phyloP scores from a whole-genome alignment of 2,329 filamentous ascomycete genomes.

The Aspergillus udagawae region DNA sequence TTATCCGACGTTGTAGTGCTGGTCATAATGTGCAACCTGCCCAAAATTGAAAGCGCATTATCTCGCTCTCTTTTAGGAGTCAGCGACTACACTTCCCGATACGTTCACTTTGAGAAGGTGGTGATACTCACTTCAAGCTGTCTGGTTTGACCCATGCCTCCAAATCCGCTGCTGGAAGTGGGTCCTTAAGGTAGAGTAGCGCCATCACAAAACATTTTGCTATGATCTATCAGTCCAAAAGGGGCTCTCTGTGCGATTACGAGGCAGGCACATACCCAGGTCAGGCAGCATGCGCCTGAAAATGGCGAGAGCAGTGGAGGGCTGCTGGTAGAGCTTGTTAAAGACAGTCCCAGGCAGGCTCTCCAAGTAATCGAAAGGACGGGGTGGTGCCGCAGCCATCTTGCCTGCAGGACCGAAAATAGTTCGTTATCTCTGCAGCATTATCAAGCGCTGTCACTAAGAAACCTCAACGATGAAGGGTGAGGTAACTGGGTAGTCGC shows the following conservation, averaged over 20 bases:
- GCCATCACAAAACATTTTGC: constrained; percentile 96
- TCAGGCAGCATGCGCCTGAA: constrained; percentile 96
- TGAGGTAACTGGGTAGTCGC: neutral
- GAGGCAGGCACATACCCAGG: constrained; percentile 57
- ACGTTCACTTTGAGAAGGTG: neutral
- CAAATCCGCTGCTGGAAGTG: constrained; percentile 74
- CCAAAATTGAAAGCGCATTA: constrained; percentile 74
- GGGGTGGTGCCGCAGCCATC: constrained; percentile 55
- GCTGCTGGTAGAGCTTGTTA: constrained; percentile 88
- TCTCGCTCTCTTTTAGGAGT: constrained; percentile 64
- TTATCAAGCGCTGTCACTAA: constrained; percentile 15
- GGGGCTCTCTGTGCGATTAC: constrained; percentile 5
- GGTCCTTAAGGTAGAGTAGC: constrained; percentile 81
- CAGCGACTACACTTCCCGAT: neutral
- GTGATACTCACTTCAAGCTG: constrained; percentile 48
- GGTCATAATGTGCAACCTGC: constrained; percentile 79
- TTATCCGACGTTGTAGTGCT: constrained; percentile 59
- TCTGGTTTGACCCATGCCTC: constrained; percentile 79
- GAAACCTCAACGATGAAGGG: constrained; percentile 9
- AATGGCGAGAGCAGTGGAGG: constrained; percentile 89
- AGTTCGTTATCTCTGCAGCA: constrained; percentile 24
- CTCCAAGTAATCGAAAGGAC: constrained; percentile 86
- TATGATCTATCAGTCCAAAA: constrained; percentile 30
- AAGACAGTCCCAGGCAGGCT: constrained; percentile 85
- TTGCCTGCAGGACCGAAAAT: constrained; percentile 26